Percentiles rank a stretch among this genome's conserved stretches.
phyloP scores from a whole-genome alignment of 2,329 filamentous ascomycete species.

The Sporothrix schenckii region DNA sequence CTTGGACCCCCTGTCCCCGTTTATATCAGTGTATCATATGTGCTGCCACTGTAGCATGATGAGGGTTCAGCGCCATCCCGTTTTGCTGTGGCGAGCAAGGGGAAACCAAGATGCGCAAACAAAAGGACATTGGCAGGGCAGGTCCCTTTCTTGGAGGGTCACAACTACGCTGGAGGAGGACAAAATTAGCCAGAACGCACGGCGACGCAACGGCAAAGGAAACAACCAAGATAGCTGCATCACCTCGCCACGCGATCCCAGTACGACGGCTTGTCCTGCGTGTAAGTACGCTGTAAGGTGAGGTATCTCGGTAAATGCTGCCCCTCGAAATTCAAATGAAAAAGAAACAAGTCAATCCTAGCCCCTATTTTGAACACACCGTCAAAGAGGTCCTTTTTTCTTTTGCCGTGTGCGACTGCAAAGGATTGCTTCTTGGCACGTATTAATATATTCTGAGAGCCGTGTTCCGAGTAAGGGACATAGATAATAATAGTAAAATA shows the following conservation, averaged over 20 bases:
- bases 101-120: constrained; percentile 16
- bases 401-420: neutral
- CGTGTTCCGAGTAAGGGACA: neutral
- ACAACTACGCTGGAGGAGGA: neutral
- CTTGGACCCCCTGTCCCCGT: no score
- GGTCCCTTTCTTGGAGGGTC: constrained; percentile 1
- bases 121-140: neutral
- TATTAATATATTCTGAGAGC: constrained; percentile 16
- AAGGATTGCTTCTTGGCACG: neutral
- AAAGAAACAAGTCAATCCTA: neutral
- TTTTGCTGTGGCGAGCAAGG: neutral
- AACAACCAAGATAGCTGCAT: constrained; percentile 10
- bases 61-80: constrained; percentile 19
- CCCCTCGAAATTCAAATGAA: neutral
- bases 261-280: neutral
- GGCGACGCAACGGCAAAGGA: constrained; percentile 8
- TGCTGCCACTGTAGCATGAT: neutral
- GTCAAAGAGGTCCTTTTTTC: neutral
- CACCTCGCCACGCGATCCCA: neutral
- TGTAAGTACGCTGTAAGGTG: neutral
- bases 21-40: neutral
- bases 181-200: neutral
- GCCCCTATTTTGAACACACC: neutral
- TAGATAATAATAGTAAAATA: no score
- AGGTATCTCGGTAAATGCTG: neutral